Evolutionary conservation across 371 early-diverging fungal genomes (phyloP), one percentile per base, ranked within the genome.

Genomic region (Funneliformis caledonium): DNA sequence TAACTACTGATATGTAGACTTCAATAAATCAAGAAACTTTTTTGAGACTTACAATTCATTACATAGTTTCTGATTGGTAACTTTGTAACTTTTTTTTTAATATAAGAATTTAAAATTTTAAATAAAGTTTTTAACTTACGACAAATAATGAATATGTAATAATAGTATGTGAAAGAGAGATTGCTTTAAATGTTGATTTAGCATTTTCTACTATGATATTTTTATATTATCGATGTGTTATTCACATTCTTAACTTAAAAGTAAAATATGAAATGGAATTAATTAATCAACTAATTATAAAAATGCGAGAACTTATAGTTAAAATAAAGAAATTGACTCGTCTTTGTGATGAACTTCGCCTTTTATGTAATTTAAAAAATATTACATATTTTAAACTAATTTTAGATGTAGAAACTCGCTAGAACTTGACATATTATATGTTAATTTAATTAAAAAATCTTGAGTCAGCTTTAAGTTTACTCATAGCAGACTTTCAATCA

Each of bases 401-500:
- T 47, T 50, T 78, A 19, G 68, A 67, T 78, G 9, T 26, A 2
- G 11, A 43, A 5, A 67, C 48, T 16, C n/a, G 68, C 0, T 78
- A 56, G 68, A 78, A 78, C 14, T 68, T 33, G 2, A 78, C 68
- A 1, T 78, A 45, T 56, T 64, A 78, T 19, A 78, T 78, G 68
- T 50, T 64, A 33, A 16, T 68, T 56, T 5, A 48, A 2, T 59
- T 74, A 9, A 45, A 74, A 74, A 6, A 74, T 7, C 14, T 74
- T 6, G n/a, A 74, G 16, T 33, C 33, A 33, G 52, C 56, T 1
- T 42, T 59, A 19, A 16, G 12, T 31, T 37, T 74, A 19, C 74
- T 74, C 14, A 6, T 9, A 1, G 37, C 56, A 19, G 59, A 56
- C 16, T 3, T 59, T 74, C 5, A 52, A 2, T 37, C 10, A 4